phyloP scores from a whole-genome alignment of 805 yeast species.

The Zygosaccharomyces bailii region DNA sequence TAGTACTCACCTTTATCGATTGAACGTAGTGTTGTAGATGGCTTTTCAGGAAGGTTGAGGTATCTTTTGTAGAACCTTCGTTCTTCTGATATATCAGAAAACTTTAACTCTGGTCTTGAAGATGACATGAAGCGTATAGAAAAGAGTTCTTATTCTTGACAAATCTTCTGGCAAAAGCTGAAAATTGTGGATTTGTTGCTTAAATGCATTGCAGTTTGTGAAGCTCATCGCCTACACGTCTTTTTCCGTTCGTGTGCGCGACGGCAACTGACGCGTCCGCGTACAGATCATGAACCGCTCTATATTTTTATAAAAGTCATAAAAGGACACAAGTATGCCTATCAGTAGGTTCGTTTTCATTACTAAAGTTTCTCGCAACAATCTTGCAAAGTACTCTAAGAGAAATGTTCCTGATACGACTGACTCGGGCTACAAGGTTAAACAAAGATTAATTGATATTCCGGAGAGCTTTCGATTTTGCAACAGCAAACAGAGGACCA shows the following conservation, averaged over 20 bases:
- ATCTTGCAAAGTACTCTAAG: no score
- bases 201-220: neutral
- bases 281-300: neutral
- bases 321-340: no score
- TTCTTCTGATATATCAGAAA: conserved; percentile 51
- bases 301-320: no score
- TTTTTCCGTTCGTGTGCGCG: neutral
- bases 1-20: conserved; percentile 82
- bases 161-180: neutral
- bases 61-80: conserved; percentile 48
- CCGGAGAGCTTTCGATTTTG: no score
- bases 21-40: conserved; percentile 56
- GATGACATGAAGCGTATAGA: conserved; percentile 28
- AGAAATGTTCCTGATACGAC: no score
- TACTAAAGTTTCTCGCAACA: no score
- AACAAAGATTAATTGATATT: no score
- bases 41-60: conserved; percentile 47
- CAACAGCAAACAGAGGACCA: no score
- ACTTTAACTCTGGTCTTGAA: conserved; percentile 54
- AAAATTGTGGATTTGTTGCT: neutral
- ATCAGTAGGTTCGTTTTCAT: no score
- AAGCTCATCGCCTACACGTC: conserved; percentile 2
- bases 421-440: no score
- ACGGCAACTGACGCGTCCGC: conserved; percentile 2
- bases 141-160: neutral